Percentiles rank a stretch among this genome's conserved stretches.
These are phyloP conservation scores for Cryphonectria naterciae DNA, from an alignment of 2,329 filamentous ascomycete genomes.

Conservation along the genomic window DNA sequence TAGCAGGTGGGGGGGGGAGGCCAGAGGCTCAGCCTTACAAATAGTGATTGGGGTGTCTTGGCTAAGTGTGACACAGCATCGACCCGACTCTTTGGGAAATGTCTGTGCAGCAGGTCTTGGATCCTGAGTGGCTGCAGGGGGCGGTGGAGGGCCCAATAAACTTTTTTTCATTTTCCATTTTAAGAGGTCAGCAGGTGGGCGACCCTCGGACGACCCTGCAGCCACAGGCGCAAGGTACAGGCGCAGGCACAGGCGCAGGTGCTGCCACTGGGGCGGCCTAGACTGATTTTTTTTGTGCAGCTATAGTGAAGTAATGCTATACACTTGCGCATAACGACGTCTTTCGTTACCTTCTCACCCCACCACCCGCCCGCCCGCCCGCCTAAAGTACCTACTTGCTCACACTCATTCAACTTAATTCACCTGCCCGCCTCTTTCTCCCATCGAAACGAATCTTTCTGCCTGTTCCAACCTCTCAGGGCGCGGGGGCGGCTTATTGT, in stretches of 20 bases:
- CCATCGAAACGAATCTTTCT: not conserved
- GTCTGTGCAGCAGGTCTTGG: constrained; percentile 2
- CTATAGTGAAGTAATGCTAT: not conserved
- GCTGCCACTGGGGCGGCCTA: not conserved
- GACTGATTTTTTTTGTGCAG: not conserved
- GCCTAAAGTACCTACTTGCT: not conserved
- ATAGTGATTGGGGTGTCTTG: constrained; percentile 8
- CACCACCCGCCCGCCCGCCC: not conserved
- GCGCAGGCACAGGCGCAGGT: not conserved
- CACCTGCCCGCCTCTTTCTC: not conserved
- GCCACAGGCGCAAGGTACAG: not conserved
- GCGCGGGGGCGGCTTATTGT: not conserved
- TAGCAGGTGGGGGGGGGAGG: not conserved
- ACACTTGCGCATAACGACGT: not conserved
- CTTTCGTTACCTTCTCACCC: not conserved
- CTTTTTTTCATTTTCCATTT: not conserved
- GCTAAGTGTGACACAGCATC: constrained; percentile 14
- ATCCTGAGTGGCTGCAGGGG: not conserved
- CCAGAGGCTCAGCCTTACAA: not conserved
- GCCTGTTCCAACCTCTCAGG: not conserved
- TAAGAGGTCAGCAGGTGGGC: not conserved
- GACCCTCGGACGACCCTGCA: constrained; percentile 3
- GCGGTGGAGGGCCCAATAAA: not conserved
- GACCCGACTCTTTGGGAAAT: constrained; percentile 6
- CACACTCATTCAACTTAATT: not conserved